Base-by-base conservation (phyloP, 2,329 filamentous ascomycete genomes). In the Fusarium continuum region DNA sequence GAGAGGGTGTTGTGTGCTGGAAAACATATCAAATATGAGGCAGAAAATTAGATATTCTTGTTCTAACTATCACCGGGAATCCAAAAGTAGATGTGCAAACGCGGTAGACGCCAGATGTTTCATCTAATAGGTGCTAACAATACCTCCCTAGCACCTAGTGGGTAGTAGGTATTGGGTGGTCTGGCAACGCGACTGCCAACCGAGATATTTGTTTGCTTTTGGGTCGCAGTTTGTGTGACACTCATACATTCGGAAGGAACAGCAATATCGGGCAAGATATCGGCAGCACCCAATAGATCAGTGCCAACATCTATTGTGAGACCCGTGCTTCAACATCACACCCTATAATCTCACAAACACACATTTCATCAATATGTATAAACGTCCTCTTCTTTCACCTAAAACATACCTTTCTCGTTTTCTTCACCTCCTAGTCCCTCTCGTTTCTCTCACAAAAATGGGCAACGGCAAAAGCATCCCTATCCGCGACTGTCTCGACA, bases 401-500 rank as follows among this genome's bases (percentile, higher is more conserved):
- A 4, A 9, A 5, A 6, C 13, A 13, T 14, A 14, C 11, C 1
- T 3, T 11, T 23, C 28, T 10, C 5, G 2, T 4, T 13, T 20
- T 2, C 14, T 19, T 13, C 9, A 6, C 22, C 4, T n/a, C 8
- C 3, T 23, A n/a, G 28, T 32, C n/a, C 23, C 4, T 6, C 5
- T 14, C n/a, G 2, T 1, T 1, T 26, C 16, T 31, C 16, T 45
- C 8, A 22, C 19, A 34, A 46, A 11, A 3, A 83, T 83, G 81
- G 81, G 81, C 36, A 77, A 79, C 65, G 64, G 71, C 8, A 72
- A 75, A 11, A 82, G 79, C 55, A 71, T 73, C 14, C 70, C 77
- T 5, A 64, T 84, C 36, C 73, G 78, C 53, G 70, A 74, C 32
- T 86, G 83, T 69, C 78, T 86, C 29, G 72, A 77, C 48, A 58